Percentiles rank a stretch among this genome's conserved stretches.
phyloP scores from a whole-genome alignment of 139 green algal species.

The Trebouxia sp. region DNA sequence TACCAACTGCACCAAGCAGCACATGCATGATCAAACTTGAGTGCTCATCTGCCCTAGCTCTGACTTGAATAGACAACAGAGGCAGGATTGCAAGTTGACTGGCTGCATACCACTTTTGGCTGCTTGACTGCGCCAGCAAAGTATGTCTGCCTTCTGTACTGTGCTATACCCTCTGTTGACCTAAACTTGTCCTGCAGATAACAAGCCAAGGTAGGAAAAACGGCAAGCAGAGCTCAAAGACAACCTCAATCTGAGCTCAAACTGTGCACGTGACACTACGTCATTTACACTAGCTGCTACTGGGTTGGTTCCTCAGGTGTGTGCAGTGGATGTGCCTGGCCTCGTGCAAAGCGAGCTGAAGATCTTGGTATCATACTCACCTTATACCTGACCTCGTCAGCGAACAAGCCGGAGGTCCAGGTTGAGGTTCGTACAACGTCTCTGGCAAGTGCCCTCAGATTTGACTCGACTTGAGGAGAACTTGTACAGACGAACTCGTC shows the following conservation, averaged over 20 bases:
- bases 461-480: constrained; percentile 68
- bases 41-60: no score
- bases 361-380: no score
- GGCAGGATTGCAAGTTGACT: neutral
- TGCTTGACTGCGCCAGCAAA: constrained; percentile 18
- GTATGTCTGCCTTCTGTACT: constrained; percentile 50
- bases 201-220: no score
- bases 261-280: no score
- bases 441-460: constrained; percentile 53
- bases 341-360: no score
- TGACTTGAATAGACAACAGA: no score
- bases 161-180: constrained; percentile 53
- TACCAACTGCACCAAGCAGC: constrained; percentile 38
- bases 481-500: constrained; percentile 78
- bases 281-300: no score
- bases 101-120: constrained; percentile 28
- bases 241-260: no score
- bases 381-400: constrained; percentile 45
- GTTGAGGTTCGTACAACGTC: constrained; percentile 48
- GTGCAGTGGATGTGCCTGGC: no score
- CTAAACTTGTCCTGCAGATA: constrained; percentile 57
- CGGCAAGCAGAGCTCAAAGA: no score
- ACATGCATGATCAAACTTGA: no score
- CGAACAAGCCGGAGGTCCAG: constrained; percentile 47
- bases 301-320: no score